Evolutionary conservation across 2,329 filamentous ascomycete genomes (phyloP), one percentile per base, ranked within the genome.

Genomic region (Fusarium neocosmosporiellum): DNA sequence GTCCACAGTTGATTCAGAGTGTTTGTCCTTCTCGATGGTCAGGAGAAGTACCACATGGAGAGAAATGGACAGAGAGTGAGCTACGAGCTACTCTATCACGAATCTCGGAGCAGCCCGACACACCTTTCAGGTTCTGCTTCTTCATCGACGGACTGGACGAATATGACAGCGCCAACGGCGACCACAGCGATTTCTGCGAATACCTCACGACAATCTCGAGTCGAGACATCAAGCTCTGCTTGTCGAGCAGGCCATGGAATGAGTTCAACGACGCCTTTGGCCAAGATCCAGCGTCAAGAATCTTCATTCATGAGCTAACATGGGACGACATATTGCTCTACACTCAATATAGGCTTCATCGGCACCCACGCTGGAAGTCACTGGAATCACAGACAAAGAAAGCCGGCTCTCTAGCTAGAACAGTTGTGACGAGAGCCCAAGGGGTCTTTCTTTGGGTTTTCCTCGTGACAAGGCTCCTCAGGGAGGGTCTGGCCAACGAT

Each of bases 391-490:
- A 46, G 20, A 46, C 41, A 46, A 46, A 24, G 13, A 20, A 46
- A 14, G 41, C 54, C 11, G 3, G 20, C 11, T 57, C 54, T n/a
- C 20, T 46, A 4, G 41, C 37, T 69, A 16, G 54, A 5, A 54
- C 31, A 10, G 69, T 75, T 31, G 54, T 39, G 1, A 14, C 34
- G 41, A 46, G n/a, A 33, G 71, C 72, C 6, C 57, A 70, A 7
- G 71, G 72, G 2, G 72, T 75, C 8, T 75, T 75, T 31, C 67
- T 73, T 10, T 73, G 70, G 72, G 69, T 73, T 4, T 72, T 73
- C 27, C 43, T 73, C 3, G 71, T 70, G 2, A 65, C 66, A 2
- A 58, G 50, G 36, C 63, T 39, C 1, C 46, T 75, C 2, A 22
- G 65, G 16, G 55, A 69, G 2, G 69, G 70, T 1, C 46, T 75